Evolutionary conservation across 176 grass and related monocot species (phyloP).

Genomic region (barley (Hordeum vulgare)): MorexV3_pseudomolecules_assembly NC_058522.1:3199161-3199660

Average conservation of each 20-base stretch:
- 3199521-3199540: background rate
- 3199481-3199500: background rate
- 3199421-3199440: background rate
- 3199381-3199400: constrained; percentile 5
- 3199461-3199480: constrained; percentile 1
- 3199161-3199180: background rate
- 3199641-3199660: background rate
- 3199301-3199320: background rate
- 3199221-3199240: background rate
- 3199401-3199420: background rate
- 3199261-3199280: background rate
- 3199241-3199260: background rate
- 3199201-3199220: background rate
- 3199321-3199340: background rate
- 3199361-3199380: background rate
- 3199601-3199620: background rate
- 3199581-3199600: background rate
- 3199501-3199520: background rate
- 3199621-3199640: background rate
- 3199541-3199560: background rate
- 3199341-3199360: background rate
- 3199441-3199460: background rate
- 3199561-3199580: background rate
- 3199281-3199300: background rate
- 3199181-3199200: background rate